Conservation (phyloP, 495 filamentous ascomycete genomes). For the Hyaloscypha bicolor region DNA sequence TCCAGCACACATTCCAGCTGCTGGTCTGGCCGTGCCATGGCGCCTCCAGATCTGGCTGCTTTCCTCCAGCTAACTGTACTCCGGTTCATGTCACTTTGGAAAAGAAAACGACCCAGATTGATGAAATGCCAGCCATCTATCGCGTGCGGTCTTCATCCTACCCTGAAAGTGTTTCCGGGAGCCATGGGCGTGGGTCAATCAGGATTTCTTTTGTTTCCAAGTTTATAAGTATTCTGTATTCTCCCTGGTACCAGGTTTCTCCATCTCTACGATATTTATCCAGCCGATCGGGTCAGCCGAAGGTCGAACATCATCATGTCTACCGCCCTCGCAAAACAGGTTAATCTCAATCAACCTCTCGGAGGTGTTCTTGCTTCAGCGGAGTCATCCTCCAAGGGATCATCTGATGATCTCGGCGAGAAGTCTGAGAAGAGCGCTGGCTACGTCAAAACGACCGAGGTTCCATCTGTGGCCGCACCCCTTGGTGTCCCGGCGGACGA, state of each 20-base stretch:
- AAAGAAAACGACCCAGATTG: background rate
- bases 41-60: background rate
- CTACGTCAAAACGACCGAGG: conserved; percentile 3
- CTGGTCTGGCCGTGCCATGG: background rate
- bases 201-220: background rate
- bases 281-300: background rate
- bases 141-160: background rate
- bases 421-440: background rate
- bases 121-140: conserved; percentile 17
- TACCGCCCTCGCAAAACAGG: conserved; percentile 19
- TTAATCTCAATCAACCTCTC: background rate
- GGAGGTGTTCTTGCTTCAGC: background rate
- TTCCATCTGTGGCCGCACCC: conserved; percentile 26
- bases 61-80: background rate
- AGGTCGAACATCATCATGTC: conserved; percentile 9
- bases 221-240: background rate
- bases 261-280: background rate
- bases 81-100: background rate
- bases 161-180: background rate
- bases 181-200: background rate
- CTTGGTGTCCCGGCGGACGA: conserved; percentile 42
- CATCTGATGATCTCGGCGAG: conserved; percentile 16
- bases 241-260: background rate
- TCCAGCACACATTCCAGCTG: background rate
- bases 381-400: conserved; percentile 11